Percentiles rank a stretch among this genome's conserved stretches.
phyloP scores from a whole-genome alignment of 768 basidiomycete species.

The Fistulinella prunicolor region DNA sequence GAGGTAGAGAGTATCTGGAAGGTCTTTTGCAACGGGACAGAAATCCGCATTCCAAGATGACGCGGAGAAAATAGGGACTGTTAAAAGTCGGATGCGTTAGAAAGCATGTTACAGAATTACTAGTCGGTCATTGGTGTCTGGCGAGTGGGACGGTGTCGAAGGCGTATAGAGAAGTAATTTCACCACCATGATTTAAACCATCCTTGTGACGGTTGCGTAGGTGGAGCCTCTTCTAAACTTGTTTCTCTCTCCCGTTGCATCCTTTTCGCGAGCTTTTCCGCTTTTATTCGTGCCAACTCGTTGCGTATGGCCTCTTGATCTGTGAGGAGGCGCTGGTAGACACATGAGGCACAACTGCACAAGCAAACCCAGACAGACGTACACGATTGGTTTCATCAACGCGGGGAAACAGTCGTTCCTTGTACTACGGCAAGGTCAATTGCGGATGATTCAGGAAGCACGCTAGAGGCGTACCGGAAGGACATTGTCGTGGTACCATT shows the following conservation, averaged over 20 bases:
- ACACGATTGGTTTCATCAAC: slow-evolving; percentile 55
- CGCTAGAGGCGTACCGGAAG: slow-evolving; percentile 53
- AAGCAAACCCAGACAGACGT: slow-evolving; percentile 12
- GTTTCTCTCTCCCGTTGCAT: not conserved
- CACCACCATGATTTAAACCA: slow-evolving; percentile 30
- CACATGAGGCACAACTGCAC: slow-evolving; percentile 8
- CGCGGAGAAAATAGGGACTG: not conserved
- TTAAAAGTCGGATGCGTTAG: no score
- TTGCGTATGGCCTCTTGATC: slow-evolving; percentile 63
- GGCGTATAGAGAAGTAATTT: no score
- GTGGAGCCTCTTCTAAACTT: slow-evolving; percentile 12
- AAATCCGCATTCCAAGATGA: slow-evolving; percentile 20
- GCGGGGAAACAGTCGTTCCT: slow-evolving; percentile 67
- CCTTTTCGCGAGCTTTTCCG: slow-evolving; percentile 35
- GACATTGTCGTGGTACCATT: slow-evolving; percentile 80
- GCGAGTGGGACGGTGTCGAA: no score
- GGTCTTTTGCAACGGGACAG: slow-evolving; percentile 29
- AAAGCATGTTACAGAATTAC: slow-evolving; percentile 8
- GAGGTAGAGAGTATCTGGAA: slow-evolving; percentile 28
- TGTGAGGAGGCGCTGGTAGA: slow-evolving; percentile 54
- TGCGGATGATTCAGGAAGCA: not conserved
- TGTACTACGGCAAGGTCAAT: slow-evolving; percentile 48
- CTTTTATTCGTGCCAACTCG: slow-evolving; percentile 70
- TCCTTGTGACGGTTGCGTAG: slow-evolving; percentile 20
- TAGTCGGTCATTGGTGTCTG: not conserved